Percentiles rank a stretch among this genome's conserved stretches.
Conservation (phyloP, 768 basidiomycete species). For the Psilocybe cubensis region DNA sequence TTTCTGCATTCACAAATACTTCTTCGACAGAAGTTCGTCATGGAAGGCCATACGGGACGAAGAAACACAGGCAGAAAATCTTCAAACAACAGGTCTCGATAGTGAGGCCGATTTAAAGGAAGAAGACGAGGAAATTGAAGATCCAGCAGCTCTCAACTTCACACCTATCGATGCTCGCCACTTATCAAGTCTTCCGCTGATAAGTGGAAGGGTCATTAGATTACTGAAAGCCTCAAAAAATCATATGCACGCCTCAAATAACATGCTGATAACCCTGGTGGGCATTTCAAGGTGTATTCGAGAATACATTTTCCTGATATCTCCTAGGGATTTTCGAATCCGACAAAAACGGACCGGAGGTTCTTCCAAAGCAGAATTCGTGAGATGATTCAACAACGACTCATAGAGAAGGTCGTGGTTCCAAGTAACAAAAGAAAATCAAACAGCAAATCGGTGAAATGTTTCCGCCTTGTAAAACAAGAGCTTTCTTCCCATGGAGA, state of each 20-base stretch:
- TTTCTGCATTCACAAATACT: slow-evolving; percentile 82
- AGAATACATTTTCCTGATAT: neutral
- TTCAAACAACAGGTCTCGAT: slow-evolving; percentile 24
- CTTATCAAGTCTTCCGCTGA: slow-evolving; percentile 72
- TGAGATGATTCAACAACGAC: slow-evolving; percentile 71
- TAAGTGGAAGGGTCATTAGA: slow-evolving; percentile 72
- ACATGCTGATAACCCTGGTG: slow-evolving; percentile 80
- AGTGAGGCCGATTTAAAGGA: slow-evolving; percentile 32
- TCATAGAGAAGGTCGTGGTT: slow-evolving; percentile 77
- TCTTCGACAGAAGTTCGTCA: slow-evolving; percentile 73
- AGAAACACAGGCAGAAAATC: slow-evolving; percentile 52
- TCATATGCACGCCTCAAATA: slow-evolving; percentile 70
- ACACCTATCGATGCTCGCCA: slow-evolving; percentile 79
- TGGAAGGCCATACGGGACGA: slow-evolving; percentile 81
- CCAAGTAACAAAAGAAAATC: slow-evolving; percentile 58
- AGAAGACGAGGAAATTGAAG: slow-evolving; percentile 34
- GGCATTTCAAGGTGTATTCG: slow-evolving; percentile 24
- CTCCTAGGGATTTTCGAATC: slow-evolving; percentile 72
- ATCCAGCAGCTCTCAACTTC: slow-evolving; percentile 49
- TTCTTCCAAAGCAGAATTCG: slow-evolving; percentile 79
- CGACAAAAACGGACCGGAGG: slow-evolving; percentile 77
- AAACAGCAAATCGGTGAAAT: slow-evolving; percentile 54
- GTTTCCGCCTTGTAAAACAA: slow-evolving; percentile 60
- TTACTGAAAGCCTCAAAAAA: slow-evolving; percentile 73
- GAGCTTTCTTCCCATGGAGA: slow-evolving; percentile 41